These are phyloP conservation scores for Fusarium gaditjirri DNA, from an alignment of 2,329 filamentous ascomycete species.

Conservation along the genomic window DNA sequence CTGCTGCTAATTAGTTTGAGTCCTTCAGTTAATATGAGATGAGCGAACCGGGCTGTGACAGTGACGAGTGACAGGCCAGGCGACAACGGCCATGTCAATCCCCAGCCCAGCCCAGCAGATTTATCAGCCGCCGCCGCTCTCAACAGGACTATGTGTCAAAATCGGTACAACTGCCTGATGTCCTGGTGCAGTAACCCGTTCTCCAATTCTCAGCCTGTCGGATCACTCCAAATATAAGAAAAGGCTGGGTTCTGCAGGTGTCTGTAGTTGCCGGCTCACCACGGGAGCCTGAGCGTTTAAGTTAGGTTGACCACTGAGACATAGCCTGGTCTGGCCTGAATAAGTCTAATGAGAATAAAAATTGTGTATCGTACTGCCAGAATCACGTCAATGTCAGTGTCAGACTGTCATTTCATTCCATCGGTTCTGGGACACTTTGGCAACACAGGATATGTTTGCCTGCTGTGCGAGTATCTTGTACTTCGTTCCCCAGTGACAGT, in stretches of 20 bases:
- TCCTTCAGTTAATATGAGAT: constrained; percentile 13
- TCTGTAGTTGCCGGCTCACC: constrained; percentile 11
- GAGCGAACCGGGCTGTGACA: constrained; percentile 26
- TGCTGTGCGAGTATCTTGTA: constrained; percentile 27
- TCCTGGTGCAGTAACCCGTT: constrained; percentile 28
- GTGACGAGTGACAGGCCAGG: constrained; percentile 37
- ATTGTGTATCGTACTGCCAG: constrained; percentile 30
- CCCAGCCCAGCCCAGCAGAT: constrained; percentile 37
- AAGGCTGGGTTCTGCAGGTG: constrained; percentile 33
- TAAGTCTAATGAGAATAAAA: constrained; percentile 3
- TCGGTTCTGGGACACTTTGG: constrained; percentile 18
- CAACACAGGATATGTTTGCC: neutral
- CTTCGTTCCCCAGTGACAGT: constrained; percentile 15
- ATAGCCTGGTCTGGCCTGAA: constrained; percentile 11
- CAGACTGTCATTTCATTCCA: neutral
- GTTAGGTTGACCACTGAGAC: constrained; percentile 3
- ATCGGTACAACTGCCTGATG: constrained; percentile 19
- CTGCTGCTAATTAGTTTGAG: neutral
- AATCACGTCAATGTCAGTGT: constrained; percentile 15
- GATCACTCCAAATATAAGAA: constrained; percentile 25
- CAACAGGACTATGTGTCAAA: constrained; percentile 25
- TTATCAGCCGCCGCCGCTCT: constrained; percentile 42
- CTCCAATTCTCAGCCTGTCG: constrained; percentile 22
- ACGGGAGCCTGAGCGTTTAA: constrained; percentile 27
- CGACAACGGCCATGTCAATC: constrained; percentile 23